A percentile compares a stretch with the other conserved stretches of the same genome.
phyloP scores from a whole-genome alignment of 2,329 filamentous ascomycete genomes.

The Penicillium italicum region DNA sequence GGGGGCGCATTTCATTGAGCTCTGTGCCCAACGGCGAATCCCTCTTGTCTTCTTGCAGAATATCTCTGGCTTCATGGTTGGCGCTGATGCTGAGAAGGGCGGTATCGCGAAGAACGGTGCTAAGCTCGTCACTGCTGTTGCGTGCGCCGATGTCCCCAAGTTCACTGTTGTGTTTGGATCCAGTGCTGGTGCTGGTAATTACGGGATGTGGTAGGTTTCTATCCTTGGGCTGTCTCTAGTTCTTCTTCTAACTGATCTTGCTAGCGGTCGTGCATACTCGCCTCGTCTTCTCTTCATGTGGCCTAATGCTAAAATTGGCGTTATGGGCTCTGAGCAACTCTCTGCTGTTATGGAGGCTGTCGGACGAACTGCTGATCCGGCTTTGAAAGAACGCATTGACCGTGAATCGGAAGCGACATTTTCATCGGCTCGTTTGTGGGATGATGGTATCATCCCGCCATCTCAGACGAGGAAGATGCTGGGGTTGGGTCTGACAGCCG shows the following conservation, averaged over 20 bases:
- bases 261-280: conserved; percentile 80
- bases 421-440: conserved; percentile 87
- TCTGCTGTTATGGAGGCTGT: conserved; percentile 93
- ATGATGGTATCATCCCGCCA: conserved; percentile 76
- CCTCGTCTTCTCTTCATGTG: conserved; percentile 93
- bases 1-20: conserved; percentile 93
- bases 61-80: conserved; percentile 98
- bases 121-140: conserved; percentile 92
- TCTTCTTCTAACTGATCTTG: conserved; percentile 1
- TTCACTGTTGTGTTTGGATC: conserved; percentile 95
- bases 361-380: conserved; percentile 75
- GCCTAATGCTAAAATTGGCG: conserved; percentile 92
- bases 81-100: conserved; percentile 82
- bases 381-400: conserved; percentile 79
- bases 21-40: conserved; percentile 84
- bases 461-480: conserved; percentile 71
- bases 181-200: conserved; percentile 91
- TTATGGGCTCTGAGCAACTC: conserved; percentile 94
- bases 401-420: conserved; percentile 84
- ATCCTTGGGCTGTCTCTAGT: background rate
- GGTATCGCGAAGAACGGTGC: conserved; percentile 98
- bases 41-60: conserved; percentile 94
- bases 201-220: conserved; percentile 77
- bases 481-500: conserved; percentile 67
- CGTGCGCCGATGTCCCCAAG: conserved; percentile 91